Evolutionary conservation across 23 red algal species (phyloP).

Genomic region (Gracilaria vermiculophylla): DNA sequence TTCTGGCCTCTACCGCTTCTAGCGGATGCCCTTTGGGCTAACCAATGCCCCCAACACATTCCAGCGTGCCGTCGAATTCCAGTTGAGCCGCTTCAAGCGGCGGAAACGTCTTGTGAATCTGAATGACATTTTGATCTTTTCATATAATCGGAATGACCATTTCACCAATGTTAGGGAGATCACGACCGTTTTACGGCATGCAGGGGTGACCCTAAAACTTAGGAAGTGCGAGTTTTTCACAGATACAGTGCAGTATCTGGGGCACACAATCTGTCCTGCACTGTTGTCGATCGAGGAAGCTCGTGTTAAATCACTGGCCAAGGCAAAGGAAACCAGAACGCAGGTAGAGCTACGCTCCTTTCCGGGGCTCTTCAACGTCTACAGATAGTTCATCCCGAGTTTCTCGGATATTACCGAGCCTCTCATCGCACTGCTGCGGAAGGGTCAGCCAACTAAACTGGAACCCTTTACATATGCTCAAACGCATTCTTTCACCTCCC

Average conservation of each 20-base stretch:
- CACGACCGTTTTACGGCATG: not conserved
- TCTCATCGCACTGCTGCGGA: too few species aligned
- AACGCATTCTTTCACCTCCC: not conserved
- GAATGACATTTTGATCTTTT: not conserved
- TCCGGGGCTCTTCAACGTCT: conserved; percentile 6
- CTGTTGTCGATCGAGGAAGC: not conserved
- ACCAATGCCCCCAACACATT: not conserved
- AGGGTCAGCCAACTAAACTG: conserved; percentile 2
- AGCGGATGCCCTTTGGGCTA: conserved; percentile 6
- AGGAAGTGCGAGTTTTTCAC: not conserved
- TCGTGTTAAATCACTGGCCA: not conserved
- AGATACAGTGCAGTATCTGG: too few species aligned
- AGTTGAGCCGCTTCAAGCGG: not conserved
- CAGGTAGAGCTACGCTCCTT: too few species aligned
- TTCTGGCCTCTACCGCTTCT: not conserved
- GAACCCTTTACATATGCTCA: not conserved
- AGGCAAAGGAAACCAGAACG: not conserved
- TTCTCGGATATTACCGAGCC: not conserved
- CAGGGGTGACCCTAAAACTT: not conserved
- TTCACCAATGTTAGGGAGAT: not conserved
- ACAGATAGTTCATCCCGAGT: not conserved
- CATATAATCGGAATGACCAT: not conserved
- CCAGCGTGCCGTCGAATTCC: not conserved
- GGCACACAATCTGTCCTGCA: not conserved
- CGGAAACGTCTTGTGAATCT: not conserved